Evolutionary conservation across 352 stramenopile genomes (phyloP).

Genomic region (Pythium pyrilobum): DNA sequence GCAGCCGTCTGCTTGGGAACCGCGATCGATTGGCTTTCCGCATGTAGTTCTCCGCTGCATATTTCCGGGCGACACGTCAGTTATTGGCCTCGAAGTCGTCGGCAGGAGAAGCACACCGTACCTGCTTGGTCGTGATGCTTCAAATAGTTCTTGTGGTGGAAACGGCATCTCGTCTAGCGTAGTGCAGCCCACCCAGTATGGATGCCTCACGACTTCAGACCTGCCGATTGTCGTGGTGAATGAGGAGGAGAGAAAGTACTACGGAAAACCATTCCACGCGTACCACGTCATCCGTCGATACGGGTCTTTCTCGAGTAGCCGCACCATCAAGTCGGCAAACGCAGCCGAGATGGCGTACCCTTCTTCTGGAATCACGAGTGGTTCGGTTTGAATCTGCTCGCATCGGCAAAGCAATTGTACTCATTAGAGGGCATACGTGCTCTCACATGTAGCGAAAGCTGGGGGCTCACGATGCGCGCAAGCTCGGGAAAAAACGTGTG

Average conservation of each 20-base stretch:
- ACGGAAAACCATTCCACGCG: background rate
- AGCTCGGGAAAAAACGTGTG: slow-evolving; percentile 72
- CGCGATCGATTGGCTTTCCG: slow-evolving; percentile 5
- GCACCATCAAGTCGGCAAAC: slow-evolving; percentile 54
- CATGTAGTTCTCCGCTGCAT: slow-evolving; percentile 3
- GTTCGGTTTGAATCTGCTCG: slow-evolving; percentile 62
- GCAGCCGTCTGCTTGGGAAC: background rate
- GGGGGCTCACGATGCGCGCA: slow-evolving; percentile 47
- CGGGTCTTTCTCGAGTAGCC: slow-evolving; percentile 66
- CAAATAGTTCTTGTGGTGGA: slow-evolving; percentile 61
- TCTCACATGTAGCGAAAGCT: too few relatives aligned
- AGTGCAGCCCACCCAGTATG: slow-evolving; percentile 49
- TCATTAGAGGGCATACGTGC: too few relatives aligned
- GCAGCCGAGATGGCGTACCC: slow-evolving; percentile 44
- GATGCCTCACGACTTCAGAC: slow-evolving; percentile 60
- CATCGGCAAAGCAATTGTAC: background rate
- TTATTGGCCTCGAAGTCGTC: too few relatives aligned
- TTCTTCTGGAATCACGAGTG: slow-evolving; percentile 33
- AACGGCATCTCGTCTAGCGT: slow-evolving; percentile 31
- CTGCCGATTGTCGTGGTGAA: slow-evolving; percentile 25
- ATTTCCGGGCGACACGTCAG: too few relatives aligned
- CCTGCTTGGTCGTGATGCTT: slow-evolving; percentile 12
- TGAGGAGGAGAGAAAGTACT: background rate
- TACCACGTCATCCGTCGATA: slow-evolving; percentile 74
- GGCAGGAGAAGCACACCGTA: background rate